phyloP scores from a whole-genome alignment of 2,329 filamentous ascomycete genomes.

The Trichoderma pleuroti region DNA sequence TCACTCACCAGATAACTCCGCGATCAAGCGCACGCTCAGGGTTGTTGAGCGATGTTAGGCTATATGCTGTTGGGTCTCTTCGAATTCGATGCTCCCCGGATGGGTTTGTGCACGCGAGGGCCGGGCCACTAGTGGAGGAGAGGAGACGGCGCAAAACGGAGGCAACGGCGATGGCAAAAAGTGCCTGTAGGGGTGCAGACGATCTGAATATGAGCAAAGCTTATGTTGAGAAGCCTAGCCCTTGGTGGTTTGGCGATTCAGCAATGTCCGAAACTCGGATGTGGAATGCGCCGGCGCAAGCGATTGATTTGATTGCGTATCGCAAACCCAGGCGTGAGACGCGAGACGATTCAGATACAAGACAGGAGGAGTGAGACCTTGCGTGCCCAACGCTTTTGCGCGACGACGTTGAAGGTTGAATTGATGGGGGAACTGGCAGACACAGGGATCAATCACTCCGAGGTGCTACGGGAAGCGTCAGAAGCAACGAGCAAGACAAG shows the following conservation, averaged over 20 bases:
- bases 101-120: background rate
- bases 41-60: background rate
- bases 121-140: background rate
- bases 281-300: background rate
- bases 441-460: background rate
- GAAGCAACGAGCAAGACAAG: background rate
- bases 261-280: background rate
- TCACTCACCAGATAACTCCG: slow-evolving; percentile 13
- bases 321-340: background rate
- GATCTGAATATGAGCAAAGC: background rate
- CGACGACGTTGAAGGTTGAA: background rate
- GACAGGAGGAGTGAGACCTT: slow-evolving; percentile 16
- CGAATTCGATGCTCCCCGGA: background rate
- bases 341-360: background rate
- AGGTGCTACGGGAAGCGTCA: background rate
- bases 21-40: background rate
- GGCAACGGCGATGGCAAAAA: background rate
- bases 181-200: background rate
- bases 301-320: background rate
- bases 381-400: background rate
- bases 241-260: background rate
- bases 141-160: background rate
- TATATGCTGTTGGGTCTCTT: background rate
- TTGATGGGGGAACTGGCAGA: background rate
- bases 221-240: background rate